A percentile compares a stretch with the other conserved stretches of the same genome.
Conservation (phyloP, 208 protist genomes). For the Paratrypanosoma confusum region DNA sequence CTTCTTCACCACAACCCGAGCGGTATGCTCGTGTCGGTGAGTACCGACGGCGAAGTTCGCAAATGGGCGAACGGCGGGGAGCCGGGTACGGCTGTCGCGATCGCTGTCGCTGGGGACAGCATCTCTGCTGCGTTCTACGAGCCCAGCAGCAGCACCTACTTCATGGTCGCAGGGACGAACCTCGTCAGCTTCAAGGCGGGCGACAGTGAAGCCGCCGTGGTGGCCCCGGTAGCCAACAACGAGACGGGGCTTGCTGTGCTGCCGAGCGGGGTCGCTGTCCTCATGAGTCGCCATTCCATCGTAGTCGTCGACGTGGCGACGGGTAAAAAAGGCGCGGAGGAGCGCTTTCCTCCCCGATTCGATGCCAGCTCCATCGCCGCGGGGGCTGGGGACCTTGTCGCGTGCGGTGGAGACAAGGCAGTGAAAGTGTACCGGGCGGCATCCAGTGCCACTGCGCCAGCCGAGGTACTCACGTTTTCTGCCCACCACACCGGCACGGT, state of each 20-base stretch:
- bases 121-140: too few species aligned
- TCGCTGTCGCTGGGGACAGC: too few species aligned
- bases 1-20: constrained; percentile 10
- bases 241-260: constrained; percentile 5
- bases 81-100: not conserved
- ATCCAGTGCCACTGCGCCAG: not conserved
- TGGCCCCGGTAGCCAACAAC: constrained; percentile 10
- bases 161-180: constrained; percentile 13
- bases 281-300: constrained; percentile 7
- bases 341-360: constrained; percentile 10
- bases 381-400: constrained; percentile 5
- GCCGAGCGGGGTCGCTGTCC: constrained; percentile 1
- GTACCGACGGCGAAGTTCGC: constrained; percentile 18
- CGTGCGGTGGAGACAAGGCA: constrained; percentile 16
- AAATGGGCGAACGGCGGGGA: constrained; percentile 2
- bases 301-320: constrained; percentile 4
- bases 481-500: constrained; percentile 16
- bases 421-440: constrained; percentile 12
- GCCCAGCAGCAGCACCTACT: constrained; percentile 5
- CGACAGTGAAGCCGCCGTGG: constrained; percentile 3
- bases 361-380: constrained; percentile 15
- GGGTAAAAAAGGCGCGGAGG: constrained; percentile 11
- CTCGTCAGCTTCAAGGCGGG: constrained; percentile 7
- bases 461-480: constrained; percentile 5
- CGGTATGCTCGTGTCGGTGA: constrained; percentile 17